Evolutionary conservation across 2,329 filamentous ascomycete species (phyloP).

Genomic region (Aspergillus unguis): DNA sequence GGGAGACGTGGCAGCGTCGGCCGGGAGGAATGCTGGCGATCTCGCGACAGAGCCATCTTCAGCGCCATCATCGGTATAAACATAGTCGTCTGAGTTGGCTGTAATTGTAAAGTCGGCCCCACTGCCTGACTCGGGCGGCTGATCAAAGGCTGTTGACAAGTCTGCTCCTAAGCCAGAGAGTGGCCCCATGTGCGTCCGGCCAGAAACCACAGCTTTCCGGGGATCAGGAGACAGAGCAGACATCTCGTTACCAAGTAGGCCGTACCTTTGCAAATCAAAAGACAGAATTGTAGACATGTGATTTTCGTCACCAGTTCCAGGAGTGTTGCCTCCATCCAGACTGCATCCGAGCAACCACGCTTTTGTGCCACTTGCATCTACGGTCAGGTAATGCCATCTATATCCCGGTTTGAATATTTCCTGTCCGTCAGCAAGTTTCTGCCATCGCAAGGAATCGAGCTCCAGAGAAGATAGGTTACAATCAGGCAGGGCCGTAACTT

Average conservation of each 20-base stretch:
- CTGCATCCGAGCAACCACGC: conserved; percentile 95
- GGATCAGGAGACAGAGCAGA: conserved; percentile 53
- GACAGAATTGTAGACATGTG: conserved; percentile 93
- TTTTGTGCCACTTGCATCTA: conserved; percentile 92
- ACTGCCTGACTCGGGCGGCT: conserved; percentile 76
- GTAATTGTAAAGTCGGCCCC: conserved; percentile 91
- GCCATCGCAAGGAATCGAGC: conserved; percentile 82
- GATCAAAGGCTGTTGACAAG: conserved; percentile 81
- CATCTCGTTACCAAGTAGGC: conserved; percentile 78
- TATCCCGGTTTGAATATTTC: conserved; percentile 92
- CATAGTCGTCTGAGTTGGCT: conserved; percentile 68
- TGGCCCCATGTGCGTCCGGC: conserved; percentile 51
- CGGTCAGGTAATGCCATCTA: conserved; percentile 96
- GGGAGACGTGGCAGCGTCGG: conserved; percentile 57
- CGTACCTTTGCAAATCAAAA: conserved; percentile 87
- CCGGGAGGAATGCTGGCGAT: conserved; percentile 33
- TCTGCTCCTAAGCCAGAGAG: conserved; percentile 73
- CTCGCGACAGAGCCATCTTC: conserved; percentile 25
- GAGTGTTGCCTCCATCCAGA: conserved; percentile 65
- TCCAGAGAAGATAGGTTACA: conserved; percentile 90
- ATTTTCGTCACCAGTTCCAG: conserved; percentile 74
- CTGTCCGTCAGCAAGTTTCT: conserved; percentile 87
- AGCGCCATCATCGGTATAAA: conserved; percentile 55
- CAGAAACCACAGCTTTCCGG: conserved; percentile 49
- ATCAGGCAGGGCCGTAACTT: conserved; percentile 79